phyloP scores from a whole-genome alignment of 2,329 filamentous ascomycete species.

The Dothistroma pini region DNA sequence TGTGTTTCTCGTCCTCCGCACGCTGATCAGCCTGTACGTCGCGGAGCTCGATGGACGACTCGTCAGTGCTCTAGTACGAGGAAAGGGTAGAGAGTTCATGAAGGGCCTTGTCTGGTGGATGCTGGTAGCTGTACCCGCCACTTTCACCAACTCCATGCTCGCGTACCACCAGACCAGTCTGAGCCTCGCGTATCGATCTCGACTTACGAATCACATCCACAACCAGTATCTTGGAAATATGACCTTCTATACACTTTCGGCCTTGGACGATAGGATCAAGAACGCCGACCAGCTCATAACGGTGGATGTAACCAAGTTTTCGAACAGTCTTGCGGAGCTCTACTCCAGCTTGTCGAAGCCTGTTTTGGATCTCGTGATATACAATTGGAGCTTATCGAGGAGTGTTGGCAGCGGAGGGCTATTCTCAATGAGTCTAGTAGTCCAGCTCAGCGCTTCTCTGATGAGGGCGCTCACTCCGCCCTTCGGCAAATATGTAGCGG shows the following conservation, averaged over 20 bases:
- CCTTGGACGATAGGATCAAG: conserved; percentile 95
- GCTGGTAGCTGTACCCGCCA: conserved; percentile 90
- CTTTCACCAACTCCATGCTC: conserved; percentile 96
- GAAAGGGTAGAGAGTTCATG: conserved; percentile 85
- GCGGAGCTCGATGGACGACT: conserved; percentile 92
- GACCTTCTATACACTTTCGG: conserved; percentile 95
- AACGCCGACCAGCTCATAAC: conserved; percentile 97
- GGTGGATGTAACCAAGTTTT: conserved; percentile 94
- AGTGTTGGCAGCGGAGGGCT: conserved; percentile 96
- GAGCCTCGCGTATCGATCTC: conserved; percentile 85
- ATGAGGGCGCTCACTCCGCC: conserved; percentile 95
- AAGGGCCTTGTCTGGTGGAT: conserved; percentile 96
- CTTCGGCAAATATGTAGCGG: conserved; percentile 95
- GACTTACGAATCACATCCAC: conserved; percentile 91
- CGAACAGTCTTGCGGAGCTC: conserved; percentile 87
- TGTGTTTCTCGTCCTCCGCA: conserved; percentile 85
- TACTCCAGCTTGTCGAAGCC: conserved; percentile 98
- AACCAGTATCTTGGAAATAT: conserved; percentile 95
- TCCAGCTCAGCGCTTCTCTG: conserved; percentile 85
- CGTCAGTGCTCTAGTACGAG: conserved; percentile 87
- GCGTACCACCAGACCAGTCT: conserved; percentile 97
- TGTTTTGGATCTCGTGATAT: conserved; percentile 90
- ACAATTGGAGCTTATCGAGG: conserved; percentile 88
- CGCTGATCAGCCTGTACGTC: conserved; percentile 90
- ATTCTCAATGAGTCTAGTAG: conserved; percentile 89